Base-by-base conservation (phyloP, 2,329 filamentous ascomycete species). In the Epichloe uncinata region DNA sequence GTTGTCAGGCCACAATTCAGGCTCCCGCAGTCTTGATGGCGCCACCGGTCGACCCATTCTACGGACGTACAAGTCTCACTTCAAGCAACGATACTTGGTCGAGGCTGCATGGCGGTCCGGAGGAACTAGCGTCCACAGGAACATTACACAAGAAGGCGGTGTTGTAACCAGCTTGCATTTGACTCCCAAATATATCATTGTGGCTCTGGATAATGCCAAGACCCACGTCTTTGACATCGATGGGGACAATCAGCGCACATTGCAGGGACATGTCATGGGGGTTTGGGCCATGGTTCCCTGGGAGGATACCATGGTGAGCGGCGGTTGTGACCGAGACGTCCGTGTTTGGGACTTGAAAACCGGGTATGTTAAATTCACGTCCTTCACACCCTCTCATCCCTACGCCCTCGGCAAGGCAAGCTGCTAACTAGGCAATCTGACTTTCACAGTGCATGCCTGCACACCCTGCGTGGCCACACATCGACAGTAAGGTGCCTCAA, bases 241-340 rank as follows among this genome's bases (percentile, higher is more conserved):
- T 57, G 93, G 93, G 35, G 83, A 89, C 58, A 82, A 88, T 55
- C 82, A 95, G 59, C 87, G 89, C 64, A 95, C 88, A 2, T 71
- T 98, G 30, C 85, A 93, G 62, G 93, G 93, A 11, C 93, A 98
- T 69, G 87, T 97, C 42, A 98, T 98, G 93, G 93, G 40, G 40
- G 93, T 98, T 18, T 98, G 93, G 93, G 93, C 93, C 45, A 97
- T 98, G 91, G 89, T 98, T 22, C 93, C 93, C 6, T 96, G 90
- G 87, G 91, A 87, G 52, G 91, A 98, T 64, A 85, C 87, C 48
- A 75, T 98, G 53, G 93, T 98, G 53, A 96, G 89, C 60, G 93
- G 93, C 59, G 93, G 93, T 5, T 98, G 93, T 64, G 93, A 98
- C 69, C 81, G 93, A 53, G 93, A 98, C 63, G 93, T 98, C 30